Base-by-base conservation (phyloP, 805 yeast genomes). In the Zygoascus biomembranicola region DNA sequence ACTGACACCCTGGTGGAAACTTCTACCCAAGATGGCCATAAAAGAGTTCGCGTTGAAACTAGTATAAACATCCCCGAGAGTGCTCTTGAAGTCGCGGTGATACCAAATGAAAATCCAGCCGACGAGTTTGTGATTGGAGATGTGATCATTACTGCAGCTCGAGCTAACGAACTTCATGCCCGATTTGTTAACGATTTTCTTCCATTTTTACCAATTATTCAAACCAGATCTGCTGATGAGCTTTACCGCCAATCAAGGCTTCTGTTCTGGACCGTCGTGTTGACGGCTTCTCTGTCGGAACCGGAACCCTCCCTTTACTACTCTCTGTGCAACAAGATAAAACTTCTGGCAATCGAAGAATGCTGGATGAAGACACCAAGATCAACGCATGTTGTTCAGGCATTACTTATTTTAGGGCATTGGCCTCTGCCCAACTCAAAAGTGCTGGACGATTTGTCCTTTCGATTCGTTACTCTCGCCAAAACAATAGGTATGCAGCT, bases 341-440 rank as follows among this genome's bases (percentile, higher is more conserved):
- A 87, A 63, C 94, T 87, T 63, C 71, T 90, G 59, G 96, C 96
- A 0, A 88, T 88, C 51, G 95, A 87, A 63, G 87, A 95, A 0
- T 89, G 96, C 69, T 88, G 96, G 95, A 81, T 90, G 49, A 74
- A 90, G 54, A 90, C 97, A 0, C 97, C 97, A 1, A 77, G 97
- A 64, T 87, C 96, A 2, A 87, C 97, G 0, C 96, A 90, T 66
- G 90, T 90, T 42, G 88, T 90, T 8, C 97, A 90, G 65, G 95
- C 97, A 0, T 72, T 90, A 42, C 71, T 90, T 26, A 84, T 90
- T n/a, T 73, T 90, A 31, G 81, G 90, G 31, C 81, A 82, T 14
- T 90, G 97, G 97, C 97, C 97, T 0, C 68, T 90, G 46, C 97
- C 97, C 0, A 90, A 90, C 63, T 90, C 87, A 63, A 90, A 90